A percentile compares a stretch with the other conserved stretches of the same genome.
Conservation (phyloP, 116 monocot species). For the Cymodocea nodosa region DNA sequence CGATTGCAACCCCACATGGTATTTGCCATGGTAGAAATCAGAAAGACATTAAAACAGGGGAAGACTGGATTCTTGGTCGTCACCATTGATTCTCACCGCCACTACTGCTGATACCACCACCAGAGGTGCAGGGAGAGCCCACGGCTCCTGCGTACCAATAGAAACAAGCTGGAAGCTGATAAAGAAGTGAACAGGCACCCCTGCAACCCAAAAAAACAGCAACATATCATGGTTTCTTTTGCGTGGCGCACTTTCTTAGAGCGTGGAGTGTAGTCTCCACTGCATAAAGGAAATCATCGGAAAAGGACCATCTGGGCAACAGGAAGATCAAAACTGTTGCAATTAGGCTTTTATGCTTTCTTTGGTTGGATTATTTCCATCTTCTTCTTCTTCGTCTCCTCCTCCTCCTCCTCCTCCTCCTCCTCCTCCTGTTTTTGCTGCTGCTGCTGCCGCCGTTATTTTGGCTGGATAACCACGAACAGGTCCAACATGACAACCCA, state of each 20-base stretch:
- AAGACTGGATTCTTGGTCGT: neutral
- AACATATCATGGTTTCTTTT: neutral
- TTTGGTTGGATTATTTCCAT: too few species aligned
- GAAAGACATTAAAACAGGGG: too few species aligned
- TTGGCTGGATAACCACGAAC: too few species aligned
- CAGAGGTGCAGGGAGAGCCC: neutral
- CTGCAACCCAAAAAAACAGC: too few species aligned
- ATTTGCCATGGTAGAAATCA: neutral
- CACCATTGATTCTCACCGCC: neutral
- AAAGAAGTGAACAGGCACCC: neutral
- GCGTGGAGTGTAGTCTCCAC: neutral
- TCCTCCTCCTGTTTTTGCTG: too few species aligned
- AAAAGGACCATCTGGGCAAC: too few species aligned
- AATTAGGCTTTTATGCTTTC: too few species aligned
- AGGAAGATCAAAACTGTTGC: too few species aligned
- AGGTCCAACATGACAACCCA: too few species aligned
- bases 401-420: too few species aligned
- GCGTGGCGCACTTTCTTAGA: neutral
- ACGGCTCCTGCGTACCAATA: neutral
- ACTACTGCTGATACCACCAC: neutral
- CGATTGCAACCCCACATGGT: neutral
- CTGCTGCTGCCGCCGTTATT: too few species aligned
- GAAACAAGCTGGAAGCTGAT: constrained; percentile 7
- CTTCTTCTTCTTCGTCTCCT: too few species aligned
- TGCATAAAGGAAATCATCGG: neutral